These are phyloP conservation scores for Sanghuangporus baumii DNA, from an alignment of 1,284 basidiomycete genomes.

Conservation along the genomic window DNA sequence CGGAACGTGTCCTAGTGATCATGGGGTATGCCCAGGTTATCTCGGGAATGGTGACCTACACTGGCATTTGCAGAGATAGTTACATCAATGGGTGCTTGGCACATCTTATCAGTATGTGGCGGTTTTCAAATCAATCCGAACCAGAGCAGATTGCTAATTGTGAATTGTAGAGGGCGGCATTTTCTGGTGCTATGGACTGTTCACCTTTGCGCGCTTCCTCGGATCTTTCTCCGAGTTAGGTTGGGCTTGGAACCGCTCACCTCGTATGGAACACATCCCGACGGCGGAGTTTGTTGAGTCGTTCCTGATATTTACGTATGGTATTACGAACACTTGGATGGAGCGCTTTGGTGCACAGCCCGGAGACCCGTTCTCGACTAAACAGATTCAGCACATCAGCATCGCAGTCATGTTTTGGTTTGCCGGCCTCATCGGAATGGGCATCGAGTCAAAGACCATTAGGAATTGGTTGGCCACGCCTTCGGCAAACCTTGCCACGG, in stretches of 20 bases:
- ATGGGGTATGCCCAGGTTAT: slow-evolving; percentile 63
- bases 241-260: slow-evolving; percentile 91
- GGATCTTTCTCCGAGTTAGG: slow-evolving; percentile 85
- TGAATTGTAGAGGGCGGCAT: slow-evolving; percentile 68
- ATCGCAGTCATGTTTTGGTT: slow-evolving; percentile 98
- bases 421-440: slow-evolving; percentile 86
- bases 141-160: neutral
- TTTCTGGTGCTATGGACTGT: slow-evolving; percentile 87
- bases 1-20: slow-evolving; percentile 62
- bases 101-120: slow-evolving; percentile 80
- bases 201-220: slow-evolving; percentile 88
- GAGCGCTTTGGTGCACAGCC: slow-evolving; percentile 83
- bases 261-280: slow-evolving; percentile 38
- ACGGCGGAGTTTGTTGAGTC: slow-evolving; percentile 90
- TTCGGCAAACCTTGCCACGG: slow-evolving; percentile 40
- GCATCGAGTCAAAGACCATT: slow-evolving; percentile 75
- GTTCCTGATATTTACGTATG: slow-evolving; percentile 84
- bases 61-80: slow-evolving; percentile 73
- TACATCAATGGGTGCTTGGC: slow-evolving; percentile 84
- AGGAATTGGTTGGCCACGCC: slow-evolving; percentile 65
- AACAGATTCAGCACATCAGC: slow-evolving; percentile 92
- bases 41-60: slow-evolving; percentile 73
- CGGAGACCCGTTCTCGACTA: slow-evolving; percentile 85
- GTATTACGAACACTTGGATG: slow-evolving; percentile 94
- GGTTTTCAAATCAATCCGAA: slow-evolving; percentile 13